These are phyloP conservation scores for Coccomyxa subellipsoidea DNA, from an alignment of 163 green algal genomes.

Conservation along the genomic window DNA sequence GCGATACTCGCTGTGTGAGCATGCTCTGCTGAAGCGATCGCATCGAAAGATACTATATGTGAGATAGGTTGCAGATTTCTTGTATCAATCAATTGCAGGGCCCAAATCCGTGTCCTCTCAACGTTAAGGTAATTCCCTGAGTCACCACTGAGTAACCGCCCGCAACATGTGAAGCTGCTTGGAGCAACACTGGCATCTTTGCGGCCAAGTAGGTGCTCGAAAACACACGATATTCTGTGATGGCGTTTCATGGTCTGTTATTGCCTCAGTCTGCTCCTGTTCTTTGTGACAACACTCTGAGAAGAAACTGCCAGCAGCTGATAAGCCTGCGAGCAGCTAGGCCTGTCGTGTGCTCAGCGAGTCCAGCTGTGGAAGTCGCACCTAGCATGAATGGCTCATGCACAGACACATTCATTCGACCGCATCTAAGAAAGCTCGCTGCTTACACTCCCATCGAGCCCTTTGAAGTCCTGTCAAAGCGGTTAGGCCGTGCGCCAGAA, in stretches of 20 bases:
- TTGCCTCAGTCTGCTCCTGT: background rate
- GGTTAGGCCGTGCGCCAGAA: constrained; percentile 72
- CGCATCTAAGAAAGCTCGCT: constrained; percentile 85
- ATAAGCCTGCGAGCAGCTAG: background rate
- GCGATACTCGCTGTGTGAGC: background rate
- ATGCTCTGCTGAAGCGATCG: background rate
- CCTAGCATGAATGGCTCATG: background rate
- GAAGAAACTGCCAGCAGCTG: background rate
- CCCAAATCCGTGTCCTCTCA: no score
- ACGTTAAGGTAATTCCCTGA: no score
- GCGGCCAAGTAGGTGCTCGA: no score
- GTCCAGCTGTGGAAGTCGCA: background rate
- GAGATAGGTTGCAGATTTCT: background rate
- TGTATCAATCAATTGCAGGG: no score
- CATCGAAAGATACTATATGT: background rate
- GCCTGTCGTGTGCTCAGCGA: background rate
- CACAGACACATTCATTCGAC: constrained; percentile 66
- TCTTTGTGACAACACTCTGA: background rate
- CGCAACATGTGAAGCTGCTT: background rate
- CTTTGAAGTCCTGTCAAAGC: constrained; percentile 67
- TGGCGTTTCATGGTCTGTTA: background rate
- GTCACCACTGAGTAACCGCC: no score
- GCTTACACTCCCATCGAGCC: constrained; percentile 97
- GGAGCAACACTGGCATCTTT: no score
- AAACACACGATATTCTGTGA: no score